phyloP scores from a whole-genome alignment of 2,329 filamentous ascomycete species.

The Emmonsia crescens region DNA sequence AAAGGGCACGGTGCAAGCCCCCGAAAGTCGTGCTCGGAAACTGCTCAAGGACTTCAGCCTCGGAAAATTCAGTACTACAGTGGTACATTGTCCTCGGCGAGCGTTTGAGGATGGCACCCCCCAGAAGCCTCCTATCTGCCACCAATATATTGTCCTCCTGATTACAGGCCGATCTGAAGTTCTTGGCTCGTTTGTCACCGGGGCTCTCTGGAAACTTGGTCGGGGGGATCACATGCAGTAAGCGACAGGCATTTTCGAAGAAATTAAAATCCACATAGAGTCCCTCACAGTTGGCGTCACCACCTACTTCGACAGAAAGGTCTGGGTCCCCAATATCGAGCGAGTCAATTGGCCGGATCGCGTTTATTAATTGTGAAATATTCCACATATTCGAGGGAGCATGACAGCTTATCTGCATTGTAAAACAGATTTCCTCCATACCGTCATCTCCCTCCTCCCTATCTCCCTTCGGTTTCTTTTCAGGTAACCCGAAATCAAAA shows the following conservation, averaged over 20 bases:
- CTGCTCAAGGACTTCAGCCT: neutral
- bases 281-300: neutral
- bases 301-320: neutral
- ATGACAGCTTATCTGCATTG: neutral
- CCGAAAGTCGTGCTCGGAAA: neutral
- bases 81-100: neutral
- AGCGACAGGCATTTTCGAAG: neutral
- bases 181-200: neutral
- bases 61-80: neutral
- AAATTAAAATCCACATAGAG: neutral
- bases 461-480: neutral
- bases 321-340: neutral
- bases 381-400: neutral
- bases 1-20: neutral
- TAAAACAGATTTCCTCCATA: neutral
- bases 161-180: neutral
- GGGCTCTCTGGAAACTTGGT: neutral
- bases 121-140: neutral
- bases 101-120: too few species aligned
- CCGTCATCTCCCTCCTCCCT: neutral
- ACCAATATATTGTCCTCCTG: neutral
- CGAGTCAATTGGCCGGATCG: neutral
- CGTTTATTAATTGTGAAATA: slow-evolving; percentile 1
- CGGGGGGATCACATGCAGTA: neutral
- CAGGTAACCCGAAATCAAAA: neutral